phyloP scores from a whole-genome alignment of 2,329 filamentous ascomycete species.

The Colletotrichum sp. region DNA sequence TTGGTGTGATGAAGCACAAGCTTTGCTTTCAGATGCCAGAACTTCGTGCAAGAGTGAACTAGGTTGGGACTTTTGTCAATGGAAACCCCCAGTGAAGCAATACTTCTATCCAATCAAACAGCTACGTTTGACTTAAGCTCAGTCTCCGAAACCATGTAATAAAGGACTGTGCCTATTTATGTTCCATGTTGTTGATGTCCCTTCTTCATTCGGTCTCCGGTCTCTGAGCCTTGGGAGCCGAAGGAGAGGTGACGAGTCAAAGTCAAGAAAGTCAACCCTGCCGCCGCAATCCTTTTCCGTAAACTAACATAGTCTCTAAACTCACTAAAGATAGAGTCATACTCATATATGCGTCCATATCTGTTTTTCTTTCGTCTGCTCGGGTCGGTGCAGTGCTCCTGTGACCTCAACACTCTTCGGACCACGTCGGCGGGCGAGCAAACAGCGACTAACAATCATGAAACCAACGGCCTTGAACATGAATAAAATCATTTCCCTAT shows the following conservation, averaged over 20 bases:
- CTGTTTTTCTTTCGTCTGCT: neutral
- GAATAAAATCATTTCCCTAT: neutral
- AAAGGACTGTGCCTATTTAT: neutral
- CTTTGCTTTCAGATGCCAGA: neutral
- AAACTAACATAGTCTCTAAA: neutral
- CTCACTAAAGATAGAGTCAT: neutral
- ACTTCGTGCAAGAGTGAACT: neutral
- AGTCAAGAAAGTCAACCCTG: neutral
- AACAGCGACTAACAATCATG: neutral
- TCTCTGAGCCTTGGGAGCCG: neutral
- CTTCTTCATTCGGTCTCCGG: neutral
- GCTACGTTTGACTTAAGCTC: neutral
- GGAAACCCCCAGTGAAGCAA: neutral
- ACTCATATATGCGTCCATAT: neutral
- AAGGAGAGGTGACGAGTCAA: neutral
- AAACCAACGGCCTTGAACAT: neutral
- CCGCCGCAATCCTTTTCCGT: neutral
- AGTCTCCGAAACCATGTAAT: neutral
- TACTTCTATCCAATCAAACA: neutral
- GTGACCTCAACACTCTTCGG: neutral
- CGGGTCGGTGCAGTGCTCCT: neutral
- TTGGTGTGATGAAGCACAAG: neutral
- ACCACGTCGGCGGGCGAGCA: neutral
- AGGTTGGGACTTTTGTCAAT: neutral
- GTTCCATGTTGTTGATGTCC: neutral